Conservation (phyloP, 225 moss, liverwort and hornwort genomes). For the Bryoerythrophyllum caledonicum region DNA sequence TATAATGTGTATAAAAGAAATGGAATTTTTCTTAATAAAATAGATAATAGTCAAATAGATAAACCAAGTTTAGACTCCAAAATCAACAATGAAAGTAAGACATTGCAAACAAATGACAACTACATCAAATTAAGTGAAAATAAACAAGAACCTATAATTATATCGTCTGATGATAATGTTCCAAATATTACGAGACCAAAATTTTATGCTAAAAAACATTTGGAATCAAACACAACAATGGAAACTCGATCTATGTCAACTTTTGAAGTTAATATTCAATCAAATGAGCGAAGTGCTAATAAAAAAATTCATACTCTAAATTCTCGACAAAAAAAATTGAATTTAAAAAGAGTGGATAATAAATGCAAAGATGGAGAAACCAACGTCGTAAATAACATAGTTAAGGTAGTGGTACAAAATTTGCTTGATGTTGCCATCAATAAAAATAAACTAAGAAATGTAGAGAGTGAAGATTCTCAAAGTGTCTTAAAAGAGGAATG, state of each 20-base stretch:
- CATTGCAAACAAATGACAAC: background rate
- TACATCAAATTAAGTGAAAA: background rate
- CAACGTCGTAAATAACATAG: background rate
- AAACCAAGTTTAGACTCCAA: background rate
- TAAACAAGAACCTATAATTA: background rate
- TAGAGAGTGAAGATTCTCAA: background rate
- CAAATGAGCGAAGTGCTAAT: background rate
- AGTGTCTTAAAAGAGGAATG: background rate
- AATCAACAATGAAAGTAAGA: background rate
- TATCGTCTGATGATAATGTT: background rate
- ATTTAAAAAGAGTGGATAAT: background rate
- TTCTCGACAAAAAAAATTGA: background rate
- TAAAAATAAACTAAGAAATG: background rate
- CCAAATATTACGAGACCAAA: background rate
- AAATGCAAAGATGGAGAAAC: background rate
- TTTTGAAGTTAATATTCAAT: background rate
- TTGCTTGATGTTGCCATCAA: conserved; percentile 20
- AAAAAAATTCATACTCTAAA: background rate
- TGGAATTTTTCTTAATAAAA: background rate
- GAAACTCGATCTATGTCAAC: background rate
- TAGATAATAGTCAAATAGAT: background rate
- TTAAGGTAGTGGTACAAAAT: conserved; percentile 25
- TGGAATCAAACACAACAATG: background rate
- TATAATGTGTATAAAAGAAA: conserved; percentile 27
- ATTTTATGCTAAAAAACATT: background rate